These are phyloP conservation scores for Suhomyces kilbournensis DNA, from an alignment of 805 yeast genomes.

Conservation along the genomic window DNA sequence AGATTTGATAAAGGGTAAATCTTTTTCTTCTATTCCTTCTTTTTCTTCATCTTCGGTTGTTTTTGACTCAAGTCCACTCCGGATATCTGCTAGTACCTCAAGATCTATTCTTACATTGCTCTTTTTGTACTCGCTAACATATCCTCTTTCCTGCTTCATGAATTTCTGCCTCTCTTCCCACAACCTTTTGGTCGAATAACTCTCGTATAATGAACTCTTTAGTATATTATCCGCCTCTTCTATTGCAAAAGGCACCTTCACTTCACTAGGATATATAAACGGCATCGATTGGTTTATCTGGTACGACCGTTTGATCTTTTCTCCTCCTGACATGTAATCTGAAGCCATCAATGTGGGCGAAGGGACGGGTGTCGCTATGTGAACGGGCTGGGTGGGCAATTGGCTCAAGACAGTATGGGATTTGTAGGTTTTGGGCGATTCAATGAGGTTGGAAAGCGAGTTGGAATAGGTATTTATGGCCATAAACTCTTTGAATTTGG, in stretches of 20 bases:
- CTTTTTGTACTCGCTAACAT: slow-evolving; percentile 18
- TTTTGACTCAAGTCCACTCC: neutral
- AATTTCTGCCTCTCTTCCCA: slow-evolving; percentile 70
- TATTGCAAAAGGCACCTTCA: slow-evolving; percentile 64
- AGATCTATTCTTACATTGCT: neutral
- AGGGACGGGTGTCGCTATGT: slow-evolving; percentile 85
- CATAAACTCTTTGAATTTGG: slow-evolving; percentile 32
- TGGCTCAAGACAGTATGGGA: slow-evolving; percentile 41
- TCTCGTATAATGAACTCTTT: slow-evolving; percentile 57
- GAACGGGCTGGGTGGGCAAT: slow-evolving; percentile 55
- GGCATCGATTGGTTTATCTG: slow-evolving; percentile 71
- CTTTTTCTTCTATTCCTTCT: slow-evolving; percentile 10
- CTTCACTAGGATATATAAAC: slow-evolving; percentile 53
- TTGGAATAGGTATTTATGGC: slow-evolving; percentile 43
- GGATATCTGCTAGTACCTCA: neutral
- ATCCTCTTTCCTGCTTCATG: slow-evolving; percentile 70
- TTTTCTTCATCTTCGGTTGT: neutral
- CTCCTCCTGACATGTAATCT: slow-evolving; percentile 46
- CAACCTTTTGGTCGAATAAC: slow-evolving; percentile 66
- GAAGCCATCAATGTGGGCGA: slow-evolving; percentile 61
- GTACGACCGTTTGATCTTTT: slow-evolving; percentile 50
- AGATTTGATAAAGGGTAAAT: slow-evolving; percentile 35
- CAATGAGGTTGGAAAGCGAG: slow-evolving; percentile 59
- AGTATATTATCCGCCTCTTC: slow-evolving; percentile 75
- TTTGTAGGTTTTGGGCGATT: slow-evolving; percentile 53